Conservation (phyloP, 225 moss, liverwort and hornwort species). For the Takakia lepidozioides region DNA sequence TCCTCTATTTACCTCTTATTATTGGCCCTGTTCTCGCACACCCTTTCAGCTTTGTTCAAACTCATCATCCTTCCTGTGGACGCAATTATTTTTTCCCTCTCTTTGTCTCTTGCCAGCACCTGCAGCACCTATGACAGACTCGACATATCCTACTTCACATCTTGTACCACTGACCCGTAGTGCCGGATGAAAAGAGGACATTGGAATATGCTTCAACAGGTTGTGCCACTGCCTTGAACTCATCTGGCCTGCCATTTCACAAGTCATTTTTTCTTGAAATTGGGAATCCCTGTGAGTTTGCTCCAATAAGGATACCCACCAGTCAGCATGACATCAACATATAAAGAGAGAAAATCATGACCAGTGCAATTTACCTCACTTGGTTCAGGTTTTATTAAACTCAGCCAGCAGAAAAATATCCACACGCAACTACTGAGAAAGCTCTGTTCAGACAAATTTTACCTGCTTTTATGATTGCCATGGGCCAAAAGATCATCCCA, state of each 20-base stretch:
- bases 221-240: constrained; percentile 58
- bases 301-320: background rate
- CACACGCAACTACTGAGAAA: too few species aligned
- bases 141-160: background rate
- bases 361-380: too few species aligned
- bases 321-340: background rate
- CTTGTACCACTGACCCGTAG: constrained; percentile 50
- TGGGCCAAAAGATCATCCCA: constrained; percentile 56
- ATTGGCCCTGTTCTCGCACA: background rate
- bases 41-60: background rate
- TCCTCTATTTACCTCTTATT: background rate
- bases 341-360: background rate
- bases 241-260: constrained; percentile 46
- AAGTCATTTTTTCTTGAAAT: background rate
- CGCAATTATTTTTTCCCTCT: too few species aligned
- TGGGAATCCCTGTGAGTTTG: background rate
- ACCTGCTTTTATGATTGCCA: constrained; percentile 62
- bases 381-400: too few species aligned
- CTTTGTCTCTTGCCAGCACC: too few species aligned
- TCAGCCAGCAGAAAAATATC: too few species aligned
- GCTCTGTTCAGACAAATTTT: constrained; percentile 3
- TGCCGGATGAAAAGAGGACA: constrained; percentile 97
- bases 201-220: constrained; percentile 42
- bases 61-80: background rate
- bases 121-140: too few species aligned